Evolutionary conservation across 345 rosid genomes (phyloP), one percentile per base, ranked within the genome.

Genomic region (Ceriops tagal): DNA sequence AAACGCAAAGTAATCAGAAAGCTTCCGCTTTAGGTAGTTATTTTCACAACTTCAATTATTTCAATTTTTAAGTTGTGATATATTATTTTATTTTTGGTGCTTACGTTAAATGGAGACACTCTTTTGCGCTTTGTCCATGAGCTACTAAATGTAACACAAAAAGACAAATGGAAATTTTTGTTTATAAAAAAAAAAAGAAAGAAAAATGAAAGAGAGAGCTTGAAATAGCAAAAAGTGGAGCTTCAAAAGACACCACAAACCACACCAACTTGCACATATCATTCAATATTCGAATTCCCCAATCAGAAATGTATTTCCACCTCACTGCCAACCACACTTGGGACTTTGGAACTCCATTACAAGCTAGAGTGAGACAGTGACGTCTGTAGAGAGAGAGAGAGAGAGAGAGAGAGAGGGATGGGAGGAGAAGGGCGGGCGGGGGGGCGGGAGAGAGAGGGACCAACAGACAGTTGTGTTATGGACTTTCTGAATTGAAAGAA

Each of bases 281-380:
- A 43, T 73, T 62, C 61, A 73, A 55, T 68, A 74, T 74, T 68
- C 77, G 52, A 67, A 43, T 28, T 58, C 68, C 22, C 24, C 16
- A 49, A 22, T 61, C 28, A 18, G 28, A 19, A 65, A 35, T 30
- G 20, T 28, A n/a, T 62, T 68, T 62, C 72, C 77, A 43, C 56
- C 72, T 46, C 26, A 52, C 28, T 37, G 60, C 62, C 43, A 26
- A 58, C 55, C 20, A 19, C 43, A 24, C 35, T 5, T n/a, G 21
- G 66, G 66, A 73, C 53, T 62, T 67, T 73, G 64, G 37, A 32
- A 24, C 58, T 3, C 72, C 68, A 56, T 55, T 73, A 64, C 55
- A 58, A 62, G 21, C 60, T 31, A 24, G 35, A 30, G 59, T 53
- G 68, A 62, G 68, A 62, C 24, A 70, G 60, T 30, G 59, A 61